These are phyloP conservation scores for Pyrenula aspistea DNA, from an alignment of 495 filamentous ascomycete genomes.

Conservation along the genomic window DNA sequence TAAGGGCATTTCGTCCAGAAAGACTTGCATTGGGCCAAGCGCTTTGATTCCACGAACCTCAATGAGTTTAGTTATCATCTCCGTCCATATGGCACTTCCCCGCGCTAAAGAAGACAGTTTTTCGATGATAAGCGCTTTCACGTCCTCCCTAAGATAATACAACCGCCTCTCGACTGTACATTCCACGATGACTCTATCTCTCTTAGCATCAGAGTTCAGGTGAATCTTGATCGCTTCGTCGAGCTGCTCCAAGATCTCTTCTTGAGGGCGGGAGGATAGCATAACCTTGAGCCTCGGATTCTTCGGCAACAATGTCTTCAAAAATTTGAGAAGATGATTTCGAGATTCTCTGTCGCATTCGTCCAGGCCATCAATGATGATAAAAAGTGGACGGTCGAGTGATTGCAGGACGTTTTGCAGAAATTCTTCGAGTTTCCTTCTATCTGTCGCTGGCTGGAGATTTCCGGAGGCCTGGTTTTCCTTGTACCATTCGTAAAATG, in stretches of 20 bases:
- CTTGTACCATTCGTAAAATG: conserved; percentile 10
- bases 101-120: conserved; percentile 7
- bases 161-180: conserved; percentile 9
- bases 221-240: conserved; percentile 7
- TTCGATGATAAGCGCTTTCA: conserved; percentile 7
- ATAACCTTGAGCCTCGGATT: conserved; percentile 5
- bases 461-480: conserved; percentile 6
- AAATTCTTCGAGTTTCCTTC: conserved; percentile 7
- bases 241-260: conserved; percentile 10
- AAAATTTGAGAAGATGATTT: conserved; percentile 7
- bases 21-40: conserved; percentile 7
- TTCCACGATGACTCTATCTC: conserved; percentile 10
- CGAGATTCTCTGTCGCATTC: conserved; percentile 16
- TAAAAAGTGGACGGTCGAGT: conserved; percentile 8
- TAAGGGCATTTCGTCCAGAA: conserved; percentile 8
- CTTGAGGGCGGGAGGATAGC: conserved; percentile 10
- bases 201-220: conserved; percentile 5
- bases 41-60: conserved; percentile 7
- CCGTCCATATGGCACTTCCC: conserved; percentile 13
- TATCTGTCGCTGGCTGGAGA: conserved; percentile 5
- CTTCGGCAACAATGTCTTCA: conserved; percentile 6
- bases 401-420: conserved; percentile 5
- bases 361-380: conserved; percentile 18
- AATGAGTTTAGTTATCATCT: conserved; percentile 10
- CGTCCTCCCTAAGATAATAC: conserved; percentile 2